A percentile compares a stretch with the other conserved stretches of the same genome.
Conservation (phyloP, 106 monocot species). For the Dendrobium catenatum region DNA sequence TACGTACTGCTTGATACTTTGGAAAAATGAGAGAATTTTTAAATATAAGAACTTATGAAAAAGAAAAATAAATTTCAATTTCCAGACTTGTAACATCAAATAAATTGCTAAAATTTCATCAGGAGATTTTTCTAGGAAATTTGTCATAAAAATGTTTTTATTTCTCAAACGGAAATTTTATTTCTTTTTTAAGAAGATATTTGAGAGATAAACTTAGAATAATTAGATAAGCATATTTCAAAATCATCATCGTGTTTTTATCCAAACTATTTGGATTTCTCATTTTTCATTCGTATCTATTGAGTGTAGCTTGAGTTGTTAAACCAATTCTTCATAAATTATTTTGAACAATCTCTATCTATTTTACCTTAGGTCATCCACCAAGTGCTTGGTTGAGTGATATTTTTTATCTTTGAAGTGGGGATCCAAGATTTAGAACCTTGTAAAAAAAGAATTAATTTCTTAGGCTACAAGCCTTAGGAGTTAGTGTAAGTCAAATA, state of each 20-base stretch:
- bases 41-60: neutral
- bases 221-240: too few relatives aligned
- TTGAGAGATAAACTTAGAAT: neutral
- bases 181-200: neutral
- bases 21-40: neutral
- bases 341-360: neutral
- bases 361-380: neutral
- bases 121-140: neutral
- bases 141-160: neutral
- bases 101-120: too few relatives aligned
- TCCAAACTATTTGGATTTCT: neutral
- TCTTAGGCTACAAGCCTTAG: too few relatives aligned
- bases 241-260: too few relatives aligned
- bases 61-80: neutral
- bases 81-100: neutral
- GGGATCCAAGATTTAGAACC: neutral
- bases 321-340: neutral
- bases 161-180: neutral
- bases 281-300: neutral
- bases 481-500: too few relatives aligned
- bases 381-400: neutral
- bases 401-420: neutral
- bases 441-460: too few relatives aligned
- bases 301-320: neutral
- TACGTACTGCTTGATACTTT: too few relatives aligned